Conservation (phyloP, 768 basidiomycete species). For the Tulasnella sp. region DNA sequence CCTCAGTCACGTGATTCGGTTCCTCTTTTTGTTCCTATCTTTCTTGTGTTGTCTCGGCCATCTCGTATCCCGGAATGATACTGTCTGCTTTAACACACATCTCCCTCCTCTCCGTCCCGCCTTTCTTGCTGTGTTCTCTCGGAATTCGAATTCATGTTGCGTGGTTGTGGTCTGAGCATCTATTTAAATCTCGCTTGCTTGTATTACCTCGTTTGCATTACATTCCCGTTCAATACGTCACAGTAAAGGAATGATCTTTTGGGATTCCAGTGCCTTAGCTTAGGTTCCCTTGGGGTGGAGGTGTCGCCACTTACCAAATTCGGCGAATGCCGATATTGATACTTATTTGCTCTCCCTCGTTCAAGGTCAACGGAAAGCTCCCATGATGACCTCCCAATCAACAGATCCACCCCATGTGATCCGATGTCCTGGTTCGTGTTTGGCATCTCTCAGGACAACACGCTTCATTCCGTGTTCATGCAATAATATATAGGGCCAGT, state of each 20-base stretch:
- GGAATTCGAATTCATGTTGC: not conserved
- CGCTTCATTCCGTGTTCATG: too few relatives aligned
- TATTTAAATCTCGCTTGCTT: too few relatives aligned
- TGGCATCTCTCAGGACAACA: not conserved
- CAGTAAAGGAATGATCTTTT: too few relatives aligned
- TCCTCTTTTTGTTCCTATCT: not conserved
- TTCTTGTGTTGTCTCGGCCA: not conserved
- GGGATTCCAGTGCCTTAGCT: too few relatives aligned
- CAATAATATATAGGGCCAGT: not conserved
- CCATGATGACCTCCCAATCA: not conserved
- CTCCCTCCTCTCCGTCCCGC: not conserved
- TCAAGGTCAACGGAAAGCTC: too few relatives aligned
- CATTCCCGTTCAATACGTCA: too few relatives aligned
- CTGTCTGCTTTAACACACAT: not conserved
- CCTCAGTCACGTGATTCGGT: not conserved
- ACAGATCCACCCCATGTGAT: not conserved
- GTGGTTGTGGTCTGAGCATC: too few relatives aligned
- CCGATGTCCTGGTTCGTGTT: not conserved
- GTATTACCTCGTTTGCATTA: too few relatives aligned
- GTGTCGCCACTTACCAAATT: too few relatives aligned
- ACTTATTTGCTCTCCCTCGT: too few relatives aligned
- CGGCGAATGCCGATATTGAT: too few relatives aligned
- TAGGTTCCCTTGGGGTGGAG: too few relatives aligned
- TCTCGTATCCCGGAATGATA: not conserved
- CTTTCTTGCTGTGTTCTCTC: not conserved